These are phyloP conservation scores for Leptographium lundbergii DNA, from an alignment of 2,329 filamentous ascomycete genomes.

Conservation along the genomic window DNA sequence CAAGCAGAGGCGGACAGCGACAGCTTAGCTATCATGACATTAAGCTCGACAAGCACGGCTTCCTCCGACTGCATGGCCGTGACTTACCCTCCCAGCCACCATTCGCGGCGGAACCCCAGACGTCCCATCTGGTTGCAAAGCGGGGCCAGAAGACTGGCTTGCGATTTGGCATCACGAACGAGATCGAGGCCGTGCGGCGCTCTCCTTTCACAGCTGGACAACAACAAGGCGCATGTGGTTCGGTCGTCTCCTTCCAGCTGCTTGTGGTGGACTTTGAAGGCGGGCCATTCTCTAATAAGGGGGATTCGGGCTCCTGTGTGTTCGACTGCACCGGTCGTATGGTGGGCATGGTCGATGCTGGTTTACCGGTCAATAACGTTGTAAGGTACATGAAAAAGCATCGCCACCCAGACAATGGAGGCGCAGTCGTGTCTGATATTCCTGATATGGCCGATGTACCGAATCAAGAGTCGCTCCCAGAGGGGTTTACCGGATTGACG, in stretches of 20 bases:
- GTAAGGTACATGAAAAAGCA: neutral
- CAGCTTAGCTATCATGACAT: neutral
- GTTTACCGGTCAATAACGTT: neutral
- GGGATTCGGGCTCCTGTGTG: neutral
- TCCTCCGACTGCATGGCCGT: neutral
- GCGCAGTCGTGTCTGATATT: neutral
- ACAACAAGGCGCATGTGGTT: too few relatives aligned
- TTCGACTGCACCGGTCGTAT: slow-evolving; percentile 1
- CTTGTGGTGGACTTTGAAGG: neutral
- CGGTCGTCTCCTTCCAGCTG: neutral
- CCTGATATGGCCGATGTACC: neutral
- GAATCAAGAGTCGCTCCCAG: neutral
- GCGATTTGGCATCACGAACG: neutral
- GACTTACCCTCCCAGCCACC: neutral
- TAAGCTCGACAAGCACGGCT: neutral
- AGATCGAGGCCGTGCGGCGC: slow-evolving; percentile 1
- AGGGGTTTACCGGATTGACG: neutral
- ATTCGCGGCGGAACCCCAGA: neutral
- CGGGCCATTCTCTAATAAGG: neutral
- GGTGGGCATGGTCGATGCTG: neutral
- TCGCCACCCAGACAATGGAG: neutral
- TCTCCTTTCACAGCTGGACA: neutral
- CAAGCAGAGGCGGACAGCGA: neutral
- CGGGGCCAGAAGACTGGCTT: slow-evolving; percentile 1
- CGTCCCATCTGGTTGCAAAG: neutral